Evolutionary conservation across 192 early-diverging fungal species (phyloP).

Genomic region (Diversispora eburnea): DNA sequence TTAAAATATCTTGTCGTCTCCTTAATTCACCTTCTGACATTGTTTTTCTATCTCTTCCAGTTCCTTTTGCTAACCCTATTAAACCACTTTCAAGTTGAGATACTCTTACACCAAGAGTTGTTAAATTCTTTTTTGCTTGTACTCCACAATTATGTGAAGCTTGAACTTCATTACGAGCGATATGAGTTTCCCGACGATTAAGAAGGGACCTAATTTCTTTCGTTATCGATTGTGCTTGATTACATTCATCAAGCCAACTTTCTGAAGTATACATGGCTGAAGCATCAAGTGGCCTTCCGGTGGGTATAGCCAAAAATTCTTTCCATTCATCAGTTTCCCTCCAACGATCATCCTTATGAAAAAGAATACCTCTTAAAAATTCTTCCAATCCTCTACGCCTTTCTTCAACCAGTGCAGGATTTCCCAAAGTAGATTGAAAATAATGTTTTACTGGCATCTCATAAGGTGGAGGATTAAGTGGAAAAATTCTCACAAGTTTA

Average conservation of each 20-base stretch:
- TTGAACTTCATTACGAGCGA: conserved; percentile 69
- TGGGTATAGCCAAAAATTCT: conserved; percentile 70
- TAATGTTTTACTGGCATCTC: conserved; percentile 72
- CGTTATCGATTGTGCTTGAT: conserved; percentile 54
- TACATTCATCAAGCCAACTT: conserved; percentile 78
- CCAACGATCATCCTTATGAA: conserved; percentile 73
- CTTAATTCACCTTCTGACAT: conserved; percentile 71
- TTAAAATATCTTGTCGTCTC: conserved; percentile 75
- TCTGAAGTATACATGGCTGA: conserved; percentile 57
- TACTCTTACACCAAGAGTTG: conserved; percentile 44
- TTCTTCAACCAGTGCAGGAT: conserved; percentile 65
- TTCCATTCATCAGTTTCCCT: conserved; percentile 61
- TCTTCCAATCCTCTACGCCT: conserved; percentile 72
- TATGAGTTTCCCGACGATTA: conserved; percentile 67
- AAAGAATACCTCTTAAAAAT: conserved; percentile 73
- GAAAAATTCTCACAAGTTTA: conserved; percentile 62
- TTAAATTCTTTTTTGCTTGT: conserved; percentile 70
- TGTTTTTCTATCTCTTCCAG: conserved; percentile 42
- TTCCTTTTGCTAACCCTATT: conserved; percentile 45
- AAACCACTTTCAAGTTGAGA: conserved; percentile 55
- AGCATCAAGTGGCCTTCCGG: conserved; percentile 46
- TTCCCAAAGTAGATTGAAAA: conserved; percentile 57
- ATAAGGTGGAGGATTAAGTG: conserved; percentile 57
- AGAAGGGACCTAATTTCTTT: conserved; percentile 73
- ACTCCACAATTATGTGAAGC: conserved; percentile 75